Conservation (phyloP, 371 early-diverging fungal genomes). For the Blakeslea trispora region DNA sequence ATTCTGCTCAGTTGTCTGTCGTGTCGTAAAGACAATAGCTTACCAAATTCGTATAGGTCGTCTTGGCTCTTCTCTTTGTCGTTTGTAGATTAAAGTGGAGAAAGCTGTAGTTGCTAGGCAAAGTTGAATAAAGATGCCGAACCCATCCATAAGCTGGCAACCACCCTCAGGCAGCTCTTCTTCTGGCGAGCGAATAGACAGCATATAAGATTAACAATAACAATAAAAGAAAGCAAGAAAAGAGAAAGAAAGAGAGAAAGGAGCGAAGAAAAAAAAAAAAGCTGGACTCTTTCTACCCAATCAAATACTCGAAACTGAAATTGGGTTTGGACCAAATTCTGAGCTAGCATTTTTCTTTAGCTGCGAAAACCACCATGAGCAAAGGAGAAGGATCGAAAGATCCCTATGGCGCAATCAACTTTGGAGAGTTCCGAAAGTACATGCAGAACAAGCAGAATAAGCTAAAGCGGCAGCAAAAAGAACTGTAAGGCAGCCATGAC, state of each 20-base stretch:
- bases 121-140: conserved; percentile 67
- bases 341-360: background rate
- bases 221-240: no score
- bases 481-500: conserved; percentile 35
- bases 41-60: conserved; percentile 68
- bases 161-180: conserved; percentile 40
- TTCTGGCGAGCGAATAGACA: conserved; percentile 16
- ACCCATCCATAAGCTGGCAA: conserved; percentile 61
- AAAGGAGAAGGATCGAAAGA: conserved; percentile 20
- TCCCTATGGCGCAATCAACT: conserved; percentile 56
- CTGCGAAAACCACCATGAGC: background rate
- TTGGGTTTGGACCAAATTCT: no score
- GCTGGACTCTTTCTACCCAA: background rate
- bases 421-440: conserved; percentile 65
- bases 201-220: no score
- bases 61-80: conserved; percentile 62
- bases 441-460: conserved; percentile 65
- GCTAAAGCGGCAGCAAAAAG: conserved; percentile 60
- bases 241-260: conserved; percentile 4
- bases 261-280: conserved; percentile 13
- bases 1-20: background rate
- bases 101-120: conserved; percentile 63
- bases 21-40: background rate
- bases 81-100: conserved; percentile 64
- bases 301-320: no score